Percentiles rank a stretch among this genome's conserved stretches.
These are phyloP conservation scores for Angomonas deanei DNA, from an alignment of 208 protist genomes.

Conservation along the genomic window DNA sequence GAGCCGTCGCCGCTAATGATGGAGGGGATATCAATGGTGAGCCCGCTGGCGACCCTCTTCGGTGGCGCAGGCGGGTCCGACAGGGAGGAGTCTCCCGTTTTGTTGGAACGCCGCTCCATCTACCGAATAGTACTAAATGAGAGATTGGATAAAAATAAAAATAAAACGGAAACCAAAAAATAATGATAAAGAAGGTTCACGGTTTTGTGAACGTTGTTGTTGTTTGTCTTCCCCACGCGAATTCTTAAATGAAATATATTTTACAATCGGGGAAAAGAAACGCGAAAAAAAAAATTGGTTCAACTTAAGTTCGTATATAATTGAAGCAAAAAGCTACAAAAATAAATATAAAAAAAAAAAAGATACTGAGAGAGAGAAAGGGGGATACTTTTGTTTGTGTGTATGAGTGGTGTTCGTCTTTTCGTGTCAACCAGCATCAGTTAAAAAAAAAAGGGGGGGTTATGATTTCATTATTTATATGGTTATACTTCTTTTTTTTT, in stretches of 20 bases:
- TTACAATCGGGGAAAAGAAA: neutral
- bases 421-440: neutral
- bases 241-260: neutral
- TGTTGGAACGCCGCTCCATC: too few species aligned
- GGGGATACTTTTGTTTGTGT: neutral
- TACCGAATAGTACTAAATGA: too few species aligned
- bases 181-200: conserved; percentile 6
- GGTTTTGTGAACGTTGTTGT: neutral
- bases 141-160: conserved; percentile 7
- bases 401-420: neutral
- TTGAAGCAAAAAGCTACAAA: neutral
- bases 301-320: neutral
- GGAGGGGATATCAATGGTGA: neutral
- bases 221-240: neutral
- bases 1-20: neutral
- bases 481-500: conserved; percentile 6
- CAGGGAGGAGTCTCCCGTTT: too few species aligned
- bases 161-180: conserved; percentile 12
- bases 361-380: neutral
- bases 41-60: neutral
- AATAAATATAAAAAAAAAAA: conserved; percentile 15
- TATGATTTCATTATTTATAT: neutral
- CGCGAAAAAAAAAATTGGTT: neutral
- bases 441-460: neutral
- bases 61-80: neutral